Percentiles rank a stretch among this genome's conserved stretches.
These are phyloP conservation scores for Backusella luteola DNA, from an alignment of 192 early-diverging fungal genomes.

Conservation along the genomic window DNA sequence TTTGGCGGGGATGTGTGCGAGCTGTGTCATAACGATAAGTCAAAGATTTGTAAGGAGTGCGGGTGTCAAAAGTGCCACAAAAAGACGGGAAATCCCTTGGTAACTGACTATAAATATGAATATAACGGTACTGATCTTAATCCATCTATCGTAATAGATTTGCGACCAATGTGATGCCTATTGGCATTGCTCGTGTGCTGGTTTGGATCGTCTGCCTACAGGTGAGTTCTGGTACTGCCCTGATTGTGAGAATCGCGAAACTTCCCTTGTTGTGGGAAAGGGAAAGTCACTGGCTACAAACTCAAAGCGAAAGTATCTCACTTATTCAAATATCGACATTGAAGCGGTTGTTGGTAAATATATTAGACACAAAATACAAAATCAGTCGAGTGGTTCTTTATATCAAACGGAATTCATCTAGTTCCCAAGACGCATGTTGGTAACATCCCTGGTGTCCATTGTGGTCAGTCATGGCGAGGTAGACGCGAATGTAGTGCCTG, in stretches of 20 bases:
- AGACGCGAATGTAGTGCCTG: slow-evolving; percentile 47
- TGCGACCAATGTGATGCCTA: slow-evolving; percentile 61
- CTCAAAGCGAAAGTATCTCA: slow-evolving; percentile 50
- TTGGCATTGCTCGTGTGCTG: slow-evolving; percentile 53
- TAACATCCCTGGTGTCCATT: slow-evolving; percentile 56
- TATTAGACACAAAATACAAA: background rate
- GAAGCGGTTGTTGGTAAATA: slow-evolving; percentile 14
- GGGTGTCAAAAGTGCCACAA: slow-evolving; percentile 50
- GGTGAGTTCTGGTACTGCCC: slow-evolving; percentile 49
- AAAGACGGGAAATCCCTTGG: slow-evolving; percentile 55
- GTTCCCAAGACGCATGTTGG: slow-evolving; percentile 49
- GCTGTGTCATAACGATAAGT: slow-evolving; percentile 8
- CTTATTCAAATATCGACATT: slow-evolving; percentile 38
- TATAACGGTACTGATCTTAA: background rate
- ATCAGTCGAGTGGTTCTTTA: background rate
- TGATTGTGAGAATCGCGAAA: slow-evolving; percentile 46
- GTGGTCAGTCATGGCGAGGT: slow-evolving; percentile 55
- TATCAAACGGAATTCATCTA: background rate
- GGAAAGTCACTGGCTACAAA: slow-evolving; percentile 54
- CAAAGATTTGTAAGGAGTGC: slow-evolving; percentile 40
- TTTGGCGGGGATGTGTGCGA: slow-evolving; percentile 1
- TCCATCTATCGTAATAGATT: background rate
- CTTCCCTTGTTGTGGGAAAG: slow-evolving; percentile 30
- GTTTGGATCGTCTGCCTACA: slow-evolving; percentile 38
- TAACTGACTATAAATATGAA: background rate